phyloP scores from a whole-genome alignment of 2,329 filamentous ascomycete genomes.

The Calonectria pseudoreteaudii region DNA sequence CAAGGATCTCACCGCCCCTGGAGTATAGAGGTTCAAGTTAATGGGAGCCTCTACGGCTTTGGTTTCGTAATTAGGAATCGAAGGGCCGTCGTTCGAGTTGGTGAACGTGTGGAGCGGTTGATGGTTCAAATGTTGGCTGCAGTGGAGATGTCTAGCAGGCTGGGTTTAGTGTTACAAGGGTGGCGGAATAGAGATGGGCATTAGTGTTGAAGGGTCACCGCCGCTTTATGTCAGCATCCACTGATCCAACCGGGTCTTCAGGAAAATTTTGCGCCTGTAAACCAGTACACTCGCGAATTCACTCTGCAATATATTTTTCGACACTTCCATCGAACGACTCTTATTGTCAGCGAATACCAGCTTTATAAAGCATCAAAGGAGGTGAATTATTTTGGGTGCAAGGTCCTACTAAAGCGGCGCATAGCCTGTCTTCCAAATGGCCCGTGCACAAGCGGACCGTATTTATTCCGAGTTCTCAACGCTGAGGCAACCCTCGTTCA shows the following conservation, averaged over 20 bases:
- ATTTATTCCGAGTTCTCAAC: constrained; percentile 12
- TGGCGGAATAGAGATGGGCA: neutral
- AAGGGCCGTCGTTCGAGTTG: neutral
- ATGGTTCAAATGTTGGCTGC: neutral
- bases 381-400: neutral
- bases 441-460: neutral
- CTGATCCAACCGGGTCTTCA: too few species aligned
- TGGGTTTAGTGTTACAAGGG: neutral
- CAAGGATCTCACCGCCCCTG: neutral
- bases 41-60: neutral
- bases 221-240: neutral
- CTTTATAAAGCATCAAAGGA: neutral
- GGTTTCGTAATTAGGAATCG: neutral
- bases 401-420: neutral
- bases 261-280: neutral
- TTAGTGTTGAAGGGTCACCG: neutral
- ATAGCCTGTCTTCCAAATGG: neutral
- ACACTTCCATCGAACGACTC: too few species aligned
- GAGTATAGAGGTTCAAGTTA: neutral
- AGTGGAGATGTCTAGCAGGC: constrained; percentile 2
- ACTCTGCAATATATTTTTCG: too few species aligned
- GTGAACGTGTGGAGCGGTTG: neutral
- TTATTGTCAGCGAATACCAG: neutral
- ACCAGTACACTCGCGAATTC: neutral
- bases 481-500: neutral